Conservation (phyloP, 2,329 filamentous ascomycete species). For the Epichloe uncinata region DNA sequence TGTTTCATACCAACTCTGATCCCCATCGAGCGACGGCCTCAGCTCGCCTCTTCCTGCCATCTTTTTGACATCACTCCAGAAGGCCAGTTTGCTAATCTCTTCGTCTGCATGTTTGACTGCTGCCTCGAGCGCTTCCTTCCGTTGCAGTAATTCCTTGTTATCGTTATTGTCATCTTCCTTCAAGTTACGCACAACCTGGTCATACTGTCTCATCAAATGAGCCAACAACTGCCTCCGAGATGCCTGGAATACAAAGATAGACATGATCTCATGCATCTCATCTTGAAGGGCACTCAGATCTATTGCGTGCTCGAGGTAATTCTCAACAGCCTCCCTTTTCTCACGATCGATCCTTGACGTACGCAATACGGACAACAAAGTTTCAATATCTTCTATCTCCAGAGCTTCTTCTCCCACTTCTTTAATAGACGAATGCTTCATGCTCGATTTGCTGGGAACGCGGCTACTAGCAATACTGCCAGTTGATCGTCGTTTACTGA, state of each 20-base stretch:
- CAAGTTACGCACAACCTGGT: constrained; percentile 25
- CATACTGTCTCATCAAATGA: constrained; percentile 48
- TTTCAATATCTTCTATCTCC: constrained; percentile 48
- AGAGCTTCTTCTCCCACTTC: constrained; percentile 43
- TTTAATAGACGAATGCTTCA: constrained; percentile 21
- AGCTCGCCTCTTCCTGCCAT: constrained; percentile 44
- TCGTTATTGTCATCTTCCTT: constrained; percentile 26
- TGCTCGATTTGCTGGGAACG: constrained; percentile 22
- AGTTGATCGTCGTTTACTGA: constrained; percentile 13
- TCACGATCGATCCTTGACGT: constrained; percentile 72
- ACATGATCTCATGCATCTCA: constrained; percentile 76
- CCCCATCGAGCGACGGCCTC: constrained; percentile 27
- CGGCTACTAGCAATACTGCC: constrained; percentile 22
- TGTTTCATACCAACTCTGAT: constrained; percentile 22
- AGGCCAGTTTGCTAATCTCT: constrained; percentile 69
- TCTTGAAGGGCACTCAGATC: constrained; percentile 65
- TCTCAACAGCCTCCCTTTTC: constrained; percentile 72
- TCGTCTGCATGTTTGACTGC: constrained; percentile 66
- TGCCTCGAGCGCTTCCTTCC: constrained; percentile 55
- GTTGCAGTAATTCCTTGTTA: constrained; percentile 20
- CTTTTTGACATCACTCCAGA: constrained; percentile 73
- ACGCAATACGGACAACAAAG: constrained; percentile 56
- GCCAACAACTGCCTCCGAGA: constrained; percentile 67
- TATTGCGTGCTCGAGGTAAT: constrained; percentile 66
- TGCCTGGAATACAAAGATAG: constrained; percentile 75